These are phyloP conservation scores for Eleusine indica DNA, from an alignment of 176 grass and related monocot species.

Conservation along the genomic window DNA sequence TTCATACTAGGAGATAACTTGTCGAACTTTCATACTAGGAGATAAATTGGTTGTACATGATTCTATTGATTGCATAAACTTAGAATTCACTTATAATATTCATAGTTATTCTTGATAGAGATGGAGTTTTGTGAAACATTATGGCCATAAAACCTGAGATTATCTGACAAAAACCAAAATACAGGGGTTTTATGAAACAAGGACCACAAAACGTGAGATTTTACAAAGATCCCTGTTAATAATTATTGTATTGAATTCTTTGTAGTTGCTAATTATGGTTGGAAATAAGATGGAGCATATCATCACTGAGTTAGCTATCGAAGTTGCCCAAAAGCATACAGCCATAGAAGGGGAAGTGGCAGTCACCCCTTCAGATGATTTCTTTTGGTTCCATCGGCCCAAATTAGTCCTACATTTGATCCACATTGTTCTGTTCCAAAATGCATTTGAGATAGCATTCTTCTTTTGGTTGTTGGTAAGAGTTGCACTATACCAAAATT, in stretches of 20 bases:
- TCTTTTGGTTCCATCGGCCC: constrained; percentile 75
- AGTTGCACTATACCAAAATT: not conserved
- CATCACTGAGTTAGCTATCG: constrained; percentile 65
- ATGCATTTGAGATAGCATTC: constrained; percentile 81
- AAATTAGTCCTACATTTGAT: constrained; percentile 77
- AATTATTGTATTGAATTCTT: not conserved
- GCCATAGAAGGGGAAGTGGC: constrained; percentile 56
- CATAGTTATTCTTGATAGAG: no score
- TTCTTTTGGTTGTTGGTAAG: constrained; percentile 82
- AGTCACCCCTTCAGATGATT: constrained; percentile 68
- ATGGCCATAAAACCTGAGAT: no score
- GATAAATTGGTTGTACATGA: no score
- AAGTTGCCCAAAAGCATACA: constrained; percentile 65
- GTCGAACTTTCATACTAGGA: no score
- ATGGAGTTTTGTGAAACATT: no score
- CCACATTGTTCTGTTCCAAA: constrained; percentile 79
- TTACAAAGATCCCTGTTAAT: no score
- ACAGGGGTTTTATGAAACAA: no score
- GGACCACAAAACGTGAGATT: no score
- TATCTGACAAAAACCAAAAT: no score
- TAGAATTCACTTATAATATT: no score
- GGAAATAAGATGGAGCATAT: constrained; percentile 91
- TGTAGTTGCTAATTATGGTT: constrained; percentile 58
- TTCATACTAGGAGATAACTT: no score
- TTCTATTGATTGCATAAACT: no score